phyloP scores from a whole-genome alignment of 257 asterid genomes.

The Fraxinus pennsylvanica region DNA sequence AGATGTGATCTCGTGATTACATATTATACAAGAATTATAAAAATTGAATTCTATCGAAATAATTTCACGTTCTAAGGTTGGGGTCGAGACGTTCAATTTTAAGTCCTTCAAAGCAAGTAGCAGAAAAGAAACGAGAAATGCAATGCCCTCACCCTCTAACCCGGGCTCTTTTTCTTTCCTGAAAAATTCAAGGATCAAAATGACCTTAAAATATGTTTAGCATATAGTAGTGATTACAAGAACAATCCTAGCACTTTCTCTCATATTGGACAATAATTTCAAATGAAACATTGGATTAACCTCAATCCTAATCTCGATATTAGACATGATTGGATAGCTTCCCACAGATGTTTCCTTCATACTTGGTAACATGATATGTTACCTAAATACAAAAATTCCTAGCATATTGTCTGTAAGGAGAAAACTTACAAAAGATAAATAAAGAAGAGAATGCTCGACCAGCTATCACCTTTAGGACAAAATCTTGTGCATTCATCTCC shows the following conservation, averaged over 20 bases:
- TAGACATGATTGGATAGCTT: not conserved
- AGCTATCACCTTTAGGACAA: conserved; percentile 24
- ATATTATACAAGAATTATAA: too few species aligned
- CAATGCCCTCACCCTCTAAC: too few species aligned
- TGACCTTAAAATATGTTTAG: not conserved
- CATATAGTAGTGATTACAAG: not conserved
- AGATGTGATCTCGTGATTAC: too few species aligned
- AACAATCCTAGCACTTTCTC: not conserved
- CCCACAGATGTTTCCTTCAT: not conserved
- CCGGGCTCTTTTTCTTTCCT: too few species aligned
- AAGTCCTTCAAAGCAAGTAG: too few species aligned
- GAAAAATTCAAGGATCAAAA: too few species aligned
- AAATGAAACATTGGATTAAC: not conserved
- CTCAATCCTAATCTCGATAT: not conserved
- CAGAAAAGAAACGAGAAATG: too few species aligned
- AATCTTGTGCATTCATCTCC: conserved; percentile 25
- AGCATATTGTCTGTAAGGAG: not conserved
- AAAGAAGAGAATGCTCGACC: not conserved
- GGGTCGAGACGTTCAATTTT: too few species aligned
- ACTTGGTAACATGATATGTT: not conserved
- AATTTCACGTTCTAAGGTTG: too few species aligned
- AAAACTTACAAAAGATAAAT: not conserved
- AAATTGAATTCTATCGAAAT: too few species aligned
- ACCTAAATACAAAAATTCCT: too few species aligned
- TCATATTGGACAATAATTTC: not conserved